Base-by-base conservation (phyloP, 805 yeast species). In the Candida lessepsii region DNA sequence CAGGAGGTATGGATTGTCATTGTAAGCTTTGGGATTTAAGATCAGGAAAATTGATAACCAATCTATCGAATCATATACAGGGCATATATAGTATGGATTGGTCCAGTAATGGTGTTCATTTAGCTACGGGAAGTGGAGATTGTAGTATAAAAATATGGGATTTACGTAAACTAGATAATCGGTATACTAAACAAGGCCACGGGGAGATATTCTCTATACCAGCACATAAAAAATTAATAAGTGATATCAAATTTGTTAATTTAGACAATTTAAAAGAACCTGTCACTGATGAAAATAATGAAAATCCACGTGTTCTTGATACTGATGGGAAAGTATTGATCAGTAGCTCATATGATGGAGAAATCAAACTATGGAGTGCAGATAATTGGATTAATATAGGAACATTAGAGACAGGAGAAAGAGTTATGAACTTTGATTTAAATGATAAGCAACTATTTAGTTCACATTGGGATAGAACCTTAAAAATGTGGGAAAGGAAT, bases 91-190 rank as follows among this genome's bases (percentile, higher is more conserved):
- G 81, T 1, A 55, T 82, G 31, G 87, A 77, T 48, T 91, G 95
- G 85, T 70, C 90, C 3, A 71, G 75, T 1, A 82, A 86, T 59
- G 96, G 96, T 1, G 73, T 73, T 49, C 81, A 82, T 37, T 51
- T 88, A 3, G 89, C 89, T 2, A 81, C 91, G 0, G 97, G 90
- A 2, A 80, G 95, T 42, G 91, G 84, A 0, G 98, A 91, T 61
- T 80, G 88, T 21, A 63, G 79, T 2, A 73, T 88, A 8, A 83
- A 84, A 51, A 70, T 90, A 2, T 91, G 97, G 97, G 99, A 91
- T 63, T 38, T 91, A 26, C 70, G 99, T 26, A 58, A 52, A 37
- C 30, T 60, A 9, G 48, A 50, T 25, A 48, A 50, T 16, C 20
- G 45, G 11, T 44, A 53, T 32, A 68, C 67, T 40, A 37, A 40